Conservation (phyloP, 305 asterid species). For the Galium porrigens region DNA sequence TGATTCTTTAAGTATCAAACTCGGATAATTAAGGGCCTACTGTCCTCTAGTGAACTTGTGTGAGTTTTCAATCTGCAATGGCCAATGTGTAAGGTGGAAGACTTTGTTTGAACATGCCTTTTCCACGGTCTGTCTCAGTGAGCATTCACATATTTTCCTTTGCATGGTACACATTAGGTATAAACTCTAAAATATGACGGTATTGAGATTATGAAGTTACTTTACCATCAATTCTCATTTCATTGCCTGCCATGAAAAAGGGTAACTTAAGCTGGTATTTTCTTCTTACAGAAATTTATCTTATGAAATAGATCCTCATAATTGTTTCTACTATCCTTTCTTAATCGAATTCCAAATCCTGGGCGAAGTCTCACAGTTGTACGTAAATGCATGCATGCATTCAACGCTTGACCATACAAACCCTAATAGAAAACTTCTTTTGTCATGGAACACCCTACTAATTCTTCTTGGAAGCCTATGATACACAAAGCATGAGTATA, state of each 20-base stretch:
- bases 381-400: slow-evolving; percentile 6
- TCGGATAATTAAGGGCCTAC: not conserved
- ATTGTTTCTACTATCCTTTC: not conserved
- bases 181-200: not conserved
- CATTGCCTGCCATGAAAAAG: not conserved
- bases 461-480: not conserved
- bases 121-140: not conserved
- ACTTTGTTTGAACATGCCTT: too few relatives aligned
- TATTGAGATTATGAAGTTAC: not conserved
- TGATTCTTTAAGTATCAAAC: not conserved
- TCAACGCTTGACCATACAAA: not conserved
- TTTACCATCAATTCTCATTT: not conserved
- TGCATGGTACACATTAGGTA: not conserved
- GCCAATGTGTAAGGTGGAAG: not conserved
- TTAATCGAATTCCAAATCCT: not conserved
- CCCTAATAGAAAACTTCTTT: not conserved
- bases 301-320: not conserved
- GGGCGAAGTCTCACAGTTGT: not conserved
- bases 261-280: not conserved
- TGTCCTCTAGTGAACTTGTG: not conserved
- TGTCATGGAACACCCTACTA: not conserved
- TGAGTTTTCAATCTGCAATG: too few relatives aligned
- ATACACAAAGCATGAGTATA: not conserved
- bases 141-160: not conserved
- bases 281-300: not conserved